Evolutionary conservation across 495 filamentous ascomycete genomes (phyloP).

Genomic region (Aspergillus baeticus): DNA sequence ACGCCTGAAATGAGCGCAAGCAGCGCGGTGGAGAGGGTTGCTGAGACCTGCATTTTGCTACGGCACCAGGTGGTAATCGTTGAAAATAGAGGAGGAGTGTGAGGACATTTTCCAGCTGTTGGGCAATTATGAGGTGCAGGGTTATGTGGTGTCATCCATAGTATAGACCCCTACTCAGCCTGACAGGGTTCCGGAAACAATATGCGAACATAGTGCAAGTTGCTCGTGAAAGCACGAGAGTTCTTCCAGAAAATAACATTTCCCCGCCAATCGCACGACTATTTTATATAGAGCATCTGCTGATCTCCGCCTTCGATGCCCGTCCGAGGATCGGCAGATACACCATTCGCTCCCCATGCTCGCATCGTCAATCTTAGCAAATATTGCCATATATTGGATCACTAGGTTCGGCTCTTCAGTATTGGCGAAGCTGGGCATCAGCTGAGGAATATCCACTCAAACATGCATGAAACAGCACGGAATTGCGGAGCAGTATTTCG

Average conservation of each 20-base stretch:
- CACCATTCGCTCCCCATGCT: too few species aligned
- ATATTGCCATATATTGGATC: too few species aligned
- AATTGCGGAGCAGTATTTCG: neutral
- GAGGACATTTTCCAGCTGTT: too few species aligned
- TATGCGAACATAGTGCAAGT: too few species aligned
- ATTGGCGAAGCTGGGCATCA: neutral
- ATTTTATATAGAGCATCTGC: neutral
- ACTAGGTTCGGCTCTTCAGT: too few species aligned
- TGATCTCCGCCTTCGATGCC: neutral
- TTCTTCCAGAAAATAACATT: neutral
- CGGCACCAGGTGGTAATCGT: too few species aligned
- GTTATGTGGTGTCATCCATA: too few species aligned
- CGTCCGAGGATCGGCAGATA: neutral
- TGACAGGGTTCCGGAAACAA: too few species aligned
- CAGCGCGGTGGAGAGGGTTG: neutral
- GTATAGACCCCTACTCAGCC: too few species aligned
- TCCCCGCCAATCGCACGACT: neutral
- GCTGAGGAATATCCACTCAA: neutral
- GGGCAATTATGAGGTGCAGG: too few species aligned
- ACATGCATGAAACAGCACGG: slow-evolving; percentile 2
- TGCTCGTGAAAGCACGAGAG: neutral
- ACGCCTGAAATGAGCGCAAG: neutral
- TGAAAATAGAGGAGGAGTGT: too few species aligned
- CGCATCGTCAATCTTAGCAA: too few species aligned
- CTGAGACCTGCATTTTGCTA: neutral